Evolutionary conservation across 768 basidiomycete genomes (phyloP), one percentile per base, ranked within the genome.

Genomic region (Imleria badia): DNA sequence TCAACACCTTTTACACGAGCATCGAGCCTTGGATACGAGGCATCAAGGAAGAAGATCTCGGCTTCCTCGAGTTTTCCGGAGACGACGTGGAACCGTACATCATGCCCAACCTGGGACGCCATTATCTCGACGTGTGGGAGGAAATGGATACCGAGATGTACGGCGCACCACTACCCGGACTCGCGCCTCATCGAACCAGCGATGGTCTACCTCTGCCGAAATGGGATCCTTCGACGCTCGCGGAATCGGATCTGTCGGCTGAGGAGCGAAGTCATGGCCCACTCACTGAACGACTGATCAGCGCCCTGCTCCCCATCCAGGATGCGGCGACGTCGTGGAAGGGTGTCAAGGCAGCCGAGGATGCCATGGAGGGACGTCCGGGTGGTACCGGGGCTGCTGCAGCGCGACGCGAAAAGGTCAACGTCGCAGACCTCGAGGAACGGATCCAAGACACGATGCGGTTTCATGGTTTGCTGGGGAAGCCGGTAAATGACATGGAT

Each of bases 41-140:
- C 22, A 85, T 98, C 41, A 88, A 88, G 58, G 97, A 98, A 72
- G 97, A 98, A 71, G 97, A 99, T 66, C 75, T 98, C 29, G 96
- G 96, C 3, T 95, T 94, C 71, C 78, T 99, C 48, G 89, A 92
- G 55, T 90, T 90, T 64, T 86, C 87, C 12, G 90, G 82, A n/a
- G 94, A 98, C 64, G 94, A 97, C 57, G 77, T 91, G 10, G 91
- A 94, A 53, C 88, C 92, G 0, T 97, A 83, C 64, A 72, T 92
- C 33, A 83, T 95, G 73, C 96, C 96, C 29, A 83, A 87, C 52
- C 80, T 97, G 1, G 96, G 87, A 22, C 82, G 20, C 60, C 94
- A 96, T 72, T 99, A 98, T 64, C 74, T 84, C 33, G 91, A 96
- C 48, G 78, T 87, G 1, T 99, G 96, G 95, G 95, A 95, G 58